A percentile compares a stretch with the other conserved stretches of the same genome.
phyloP scores from a whole-genome alignment of 2,329 filamentous ascomycete species.

The Mariannaea sp. region DNA sequence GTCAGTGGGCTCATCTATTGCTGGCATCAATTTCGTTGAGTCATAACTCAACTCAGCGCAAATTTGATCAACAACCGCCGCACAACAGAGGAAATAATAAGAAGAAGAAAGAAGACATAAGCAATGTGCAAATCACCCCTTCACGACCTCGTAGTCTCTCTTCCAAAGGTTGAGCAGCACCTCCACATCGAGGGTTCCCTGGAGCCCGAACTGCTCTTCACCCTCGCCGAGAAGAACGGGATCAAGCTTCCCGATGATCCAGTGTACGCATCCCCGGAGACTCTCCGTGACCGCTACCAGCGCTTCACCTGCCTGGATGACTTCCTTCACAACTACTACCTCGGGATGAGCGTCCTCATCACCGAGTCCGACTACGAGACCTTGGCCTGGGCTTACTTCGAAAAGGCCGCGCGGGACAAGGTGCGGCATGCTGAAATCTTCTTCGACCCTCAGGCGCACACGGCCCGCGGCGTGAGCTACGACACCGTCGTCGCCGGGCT shows the following conservation, averaged over 20 bases:
- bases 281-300: conserved; percentile 67
- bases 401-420: conserved; percentile 64
- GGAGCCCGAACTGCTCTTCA: conserved; percentile 71
- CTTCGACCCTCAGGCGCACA: conserved; percentile 81
- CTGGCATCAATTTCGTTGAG: too few species aligned
- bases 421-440: conserved; percentile 78
- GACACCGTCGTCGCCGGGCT: conserved; percentile 68
- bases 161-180: conserved; percentile 84
- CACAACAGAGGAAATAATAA: not conserved
- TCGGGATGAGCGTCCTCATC: conserved; percentile 72
- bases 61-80: not conserved
- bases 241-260: conserved; percentile 66
- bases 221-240: conserved; percentile 68
- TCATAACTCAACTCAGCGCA: too few species aligned
- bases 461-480: conserved; percentile 65
- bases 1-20: not conserved
- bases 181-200: conserved; percentile 80
- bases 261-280: conserved; percentile 64
- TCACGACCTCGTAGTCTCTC: conserved; percentile 63
- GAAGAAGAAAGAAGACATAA: not conserved
- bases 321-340: conserved; percentile 80
- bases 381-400: conserved; percentile 74
- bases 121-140: conserved; percentile 60
- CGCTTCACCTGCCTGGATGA: conserved; percentile 74
- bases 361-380: conserved; percentile 71